Percentiles rank a stretch among this genome's conserved stretches.
Conservation (phyloP, 331 rosid species). For the Rosa hybrid region DNA sequence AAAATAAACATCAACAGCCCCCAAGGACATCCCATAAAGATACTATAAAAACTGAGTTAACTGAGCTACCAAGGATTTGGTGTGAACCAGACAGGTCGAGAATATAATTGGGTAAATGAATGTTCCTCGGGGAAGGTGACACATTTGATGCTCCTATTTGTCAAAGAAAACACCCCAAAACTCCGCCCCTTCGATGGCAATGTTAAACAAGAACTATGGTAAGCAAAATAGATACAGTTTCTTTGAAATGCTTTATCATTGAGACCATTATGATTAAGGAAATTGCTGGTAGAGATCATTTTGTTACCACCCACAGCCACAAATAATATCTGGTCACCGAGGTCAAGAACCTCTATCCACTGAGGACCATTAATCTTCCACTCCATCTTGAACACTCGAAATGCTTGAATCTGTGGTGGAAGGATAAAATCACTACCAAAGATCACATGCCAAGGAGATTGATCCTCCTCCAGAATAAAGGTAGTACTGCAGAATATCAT, state of each 20-base stretch:
- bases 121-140: neutral
- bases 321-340: neutral
- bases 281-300: neutral
- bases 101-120: neutral
- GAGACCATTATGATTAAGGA: neutral
- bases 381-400: neutral
- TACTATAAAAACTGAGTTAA: neutral
- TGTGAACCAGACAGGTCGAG: neutral
- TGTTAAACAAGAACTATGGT: neutral
- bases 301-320: neutral
- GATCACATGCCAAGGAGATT: neutral
- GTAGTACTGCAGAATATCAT: neutral
- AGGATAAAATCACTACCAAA: neutral
- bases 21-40: neutral
- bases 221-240: conserved; percentile 4
- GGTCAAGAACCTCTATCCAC: neutral
- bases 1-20: no score
- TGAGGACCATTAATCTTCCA: neutral
- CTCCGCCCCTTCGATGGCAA: neutral
- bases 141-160: neutral
- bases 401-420: neutral
- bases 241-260: neutral
- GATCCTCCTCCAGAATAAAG: neutral
- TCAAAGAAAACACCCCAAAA: neutral
- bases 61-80: neutral